Evolutionary conservation across 1,284 basidiomycete genomes (phyloP).

Genomic region (Vanrija humicola): DNA sequence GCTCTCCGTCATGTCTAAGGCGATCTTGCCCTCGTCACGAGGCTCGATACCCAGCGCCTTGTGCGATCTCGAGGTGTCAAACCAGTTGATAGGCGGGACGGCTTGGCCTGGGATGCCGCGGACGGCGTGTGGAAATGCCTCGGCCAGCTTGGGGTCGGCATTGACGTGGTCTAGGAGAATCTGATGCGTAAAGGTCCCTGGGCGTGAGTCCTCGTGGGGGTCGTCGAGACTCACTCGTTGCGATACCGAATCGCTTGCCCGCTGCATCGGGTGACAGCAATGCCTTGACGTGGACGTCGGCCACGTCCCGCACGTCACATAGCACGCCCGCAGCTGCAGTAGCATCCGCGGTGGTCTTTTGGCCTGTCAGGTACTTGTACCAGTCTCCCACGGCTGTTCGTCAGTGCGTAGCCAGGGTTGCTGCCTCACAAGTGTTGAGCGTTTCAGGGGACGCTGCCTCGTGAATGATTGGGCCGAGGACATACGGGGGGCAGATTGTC

Average conservation of each 20-base stretch:
- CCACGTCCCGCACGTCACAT: conserved; percentile 28
- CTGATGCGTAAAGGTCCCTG: conserved; percentile 24
- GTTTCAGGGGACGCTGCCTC: conserved; percentile 14
- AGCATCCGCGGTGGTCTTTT: conserved; percentile 24
- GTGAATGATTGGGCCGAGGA: conserved; percentile 29
- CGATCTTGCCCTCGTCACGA: conserved; percentile 15
- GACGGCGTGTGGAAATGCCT: conserved; percentile 18
- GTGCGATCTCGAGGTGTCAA: conserved; percentile 19
- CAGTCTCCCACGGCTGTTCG: conserved; percentile 21
- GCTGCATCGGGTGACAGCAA: conserved; percentile 18
- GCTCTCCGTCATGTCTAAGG: conserved; percentile 27
- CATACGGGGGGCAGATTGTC: conserved; percentile 27
- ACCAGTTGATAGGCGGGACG: conserved; percentile 22
- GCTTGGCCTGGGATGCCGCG: conserved; percentile 10
- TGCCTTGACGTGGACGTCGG: conserved; percentile 18
- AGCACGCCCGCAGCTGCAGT: conserved; percentile 23
- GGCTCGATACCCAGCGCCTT: conserved; percentile 11
- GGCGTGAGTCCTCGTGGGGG: no score
- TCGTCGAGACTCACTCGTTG: conserved; percentile 15
- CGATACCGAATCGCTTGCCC: conserved; percentile 22
- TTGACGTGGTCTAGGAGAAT: conserved; percentile 18
- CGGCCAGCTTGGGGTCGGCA: neutral
- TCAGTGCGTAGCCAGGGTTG: no score
- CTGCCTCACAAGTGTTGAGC: conserved; percentile 21
- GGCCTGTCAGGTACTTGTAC: conserved; percentile 22